Conservation (phyloP, 345 rosid genomes). For the Aquilaria sinensis region DNA sequence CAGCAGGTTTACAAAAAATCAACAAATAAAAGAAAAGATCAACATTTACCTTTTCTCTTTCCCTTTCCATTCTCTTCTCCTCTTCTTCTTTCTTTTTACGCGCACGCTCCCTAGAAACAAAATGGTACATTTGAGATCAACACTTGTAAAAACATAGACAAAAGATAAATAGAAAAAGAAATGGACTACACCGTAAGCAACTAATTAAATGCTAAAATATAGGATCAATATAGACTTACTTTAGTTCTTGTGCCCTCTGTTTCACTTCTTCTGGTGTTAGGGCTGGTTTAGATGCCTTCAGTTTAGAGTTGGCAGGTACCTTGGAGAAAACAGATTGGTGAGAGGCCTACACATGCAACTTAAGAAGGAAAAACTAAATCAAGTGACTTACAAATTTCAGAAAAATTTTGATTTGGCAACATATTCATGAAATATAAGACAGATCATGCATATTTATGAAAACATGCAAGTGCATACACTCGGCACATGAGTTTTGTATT, state of each 20-base stretch:
- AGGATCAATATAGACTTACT: conserved; percentile 30
- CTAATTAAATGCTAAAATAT: conserved; percentile 9
- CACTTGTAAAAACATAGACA: too few relatives aligned
- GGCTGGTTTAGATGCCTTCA: conserved; percentile 63
- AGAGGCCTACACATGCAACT: too few relatives aligned
- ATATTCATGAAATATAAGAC: not conserved
- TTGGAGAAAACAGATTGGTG: conserved; percentile 1
- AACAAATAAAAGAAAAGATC: not conserved
- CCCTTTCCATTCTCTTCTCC: conserved; percentile 86
- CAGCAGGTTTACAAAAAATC: conserved; percentile 1
- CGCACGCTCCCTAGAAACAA: conserved; percentile 75
- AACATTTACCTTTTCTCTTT: conserved; percentile 73
- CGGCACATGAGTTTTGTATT: too few relatives aligned
- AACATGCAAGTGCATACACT: too few relatives aligned
- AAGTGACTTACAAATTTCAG: too few relatives aligned
- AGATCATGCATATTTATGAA: not conserved
- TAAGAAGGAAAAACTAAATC: too few relatives aligned
- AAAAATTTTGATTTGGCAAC: too few relatives aligned
- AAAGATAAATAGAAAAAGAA: not conserved
- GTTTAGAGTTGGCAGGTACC: conserved; percentile 65
- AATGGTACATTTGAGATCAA: not conserved
- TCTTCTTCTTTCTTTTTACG: conserved; percentile 98
- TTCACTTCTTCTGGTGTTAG: conserved; percentile 90
- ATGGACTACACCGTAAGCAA: not conserved
- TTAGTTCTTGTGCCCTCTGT: conserved; percentile 86